Evolutionary conservation across 2,329 filamentous ascomycete species (phyloP).

Genomic region (Domatiomyces globalis): DNA sequence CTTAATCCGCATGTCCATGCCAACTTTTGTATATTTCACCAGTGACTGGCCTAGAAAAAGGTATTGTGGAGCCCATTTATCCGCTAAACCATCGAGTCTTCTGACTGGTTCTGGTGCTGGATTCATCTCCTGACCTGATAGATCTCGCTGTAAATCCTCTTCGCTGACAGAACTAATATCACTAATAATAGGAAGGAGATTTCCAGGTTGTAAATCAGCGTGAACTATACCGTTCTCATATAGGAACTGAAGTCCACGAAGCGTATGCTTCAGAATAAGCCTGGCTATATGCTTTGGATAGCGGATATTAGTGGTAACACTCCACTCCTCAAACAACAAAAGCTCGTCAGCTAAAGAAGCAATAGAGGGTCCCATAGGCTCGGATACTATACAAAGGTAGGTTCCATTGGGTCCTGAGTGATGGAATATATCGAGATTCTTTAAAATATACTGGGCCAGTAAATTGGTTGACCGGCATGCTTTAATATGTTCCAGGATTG

Average conservation of each 20-base stretch:
- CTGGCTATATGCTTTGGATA: conserved; percentile 19
- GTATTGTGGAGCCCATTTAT: conserved; percentile 21
- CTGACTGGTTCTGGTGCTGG: conserved; percentile 8
- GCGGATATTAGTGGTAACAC: conserved; percentile 8
- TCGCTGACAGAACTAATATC: conserved; percentile 10
- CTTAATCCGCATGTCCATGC: conserved; percentile 19
- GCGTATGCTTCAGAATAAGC: conserved; percentile 18
- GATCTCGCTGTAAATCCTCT: conserved; percentile 12
- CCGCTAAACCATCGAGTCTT: conserved; percentile 19
- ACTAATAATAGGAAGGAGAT: conserved; percentile 18
- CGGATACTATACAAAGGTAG: conserved; percentile 24
- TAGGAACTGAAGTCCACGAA: conserved; percentile 18
- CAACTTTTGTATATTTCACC: conserved; percentile 16
- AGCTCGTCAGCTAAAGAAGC: conserved; percentile 18
- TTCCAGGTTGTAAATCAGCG: conserved; percentile 19
- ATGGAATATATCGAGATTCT: conserved; percentile 21
- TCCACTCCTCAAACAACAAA: conserved; percentile 10
- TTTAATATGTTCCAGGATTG: conserved; percentile 3
- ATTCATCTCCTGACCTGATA: conserved; percentile 16
- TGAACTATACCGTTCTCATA: conserved; percentile 15
- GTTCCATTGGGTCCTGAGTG: conserved; percentile 19
- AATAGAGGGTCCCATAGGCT: conserved; percentile 8
- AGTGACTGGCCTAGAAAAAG: conserved; percentile 21
- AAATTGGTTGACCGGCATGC: conserved; percentile 1
- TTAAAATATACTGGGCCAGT: conserved; percentile 17